Conservation (phyloP, 2,329 filamentous ascomycete species). For the Aspergillus uvarum region DNA sequence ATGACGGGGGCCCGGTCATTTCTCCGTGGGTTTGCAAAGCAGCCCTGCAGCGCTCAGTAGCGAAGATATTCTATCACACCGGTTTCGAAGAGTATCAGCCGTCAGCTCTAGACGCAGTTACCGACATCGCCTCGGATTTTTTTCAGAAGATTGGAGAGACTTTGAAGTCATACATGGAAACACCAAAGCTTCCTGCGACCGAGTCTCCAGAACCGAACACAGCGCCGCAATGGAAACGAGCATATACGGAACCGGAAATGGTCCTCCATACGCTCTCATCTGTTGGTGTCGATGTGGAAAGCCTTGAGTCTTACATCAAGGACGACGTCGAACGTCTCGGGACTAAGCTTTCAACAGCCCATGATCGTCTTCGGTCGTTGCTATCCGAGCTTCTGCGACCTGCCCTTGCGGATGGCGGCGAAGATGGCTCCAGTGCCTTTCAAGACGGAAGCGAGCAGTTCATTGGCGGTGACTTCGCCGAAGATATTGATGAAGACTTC, state of each 20-base stretch:
- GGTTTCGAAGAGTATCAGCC: slow-evolving; percentile 98
- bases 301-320: slow-evolving; percentile 80
- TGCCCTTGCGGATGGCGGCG: slow-evolving; percentile 74
- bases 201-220: slow-evolving; percentile 44
- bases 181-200: slow-evolving; percentile 67
- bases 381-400: slow-evolving; percentile 91
- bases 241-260: slow-evolving; percentile 81
- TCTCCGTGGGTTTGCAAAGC: slow-evolving; percentile 77
- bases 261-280: slow-evolving; percentile 82
- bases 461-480: slow-evolving; percentile 92
- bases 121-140: slow-evolving; percentile 85
- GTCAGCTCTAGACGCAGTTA: slow-evolving; percentile 84
- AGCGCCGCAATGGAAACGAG: slow-evolving; percentile 56
- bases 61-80: slow-evolving; percentile 91
- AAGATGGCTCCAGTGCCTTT: slow-evolving; percentile 86
- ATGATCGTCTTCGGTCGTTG: slow-evolving; percentile 92
- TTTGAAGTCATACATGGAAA: slow-evolving; percentile 78
- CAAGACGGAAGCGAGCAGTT: slow-evolving; percentile 97
- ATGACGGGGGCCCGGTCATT: slow-evolving; percentile 85
- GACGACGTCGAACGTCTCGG: slow-evolving; percentile 89
- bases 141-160: slow-evolving; percentile 80
- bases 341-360: slow-evolving; percentile 75
- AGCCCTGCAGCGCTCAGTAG: slow-evolving; percentile 84
- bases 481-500: slow-evolving; percentile 97
- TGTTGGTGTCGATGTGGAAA: slow-evolving; percentile 77